phyloP scores from a whole-genome alignment of 306 rosid species.

The Fragaria vesca region DNA sequence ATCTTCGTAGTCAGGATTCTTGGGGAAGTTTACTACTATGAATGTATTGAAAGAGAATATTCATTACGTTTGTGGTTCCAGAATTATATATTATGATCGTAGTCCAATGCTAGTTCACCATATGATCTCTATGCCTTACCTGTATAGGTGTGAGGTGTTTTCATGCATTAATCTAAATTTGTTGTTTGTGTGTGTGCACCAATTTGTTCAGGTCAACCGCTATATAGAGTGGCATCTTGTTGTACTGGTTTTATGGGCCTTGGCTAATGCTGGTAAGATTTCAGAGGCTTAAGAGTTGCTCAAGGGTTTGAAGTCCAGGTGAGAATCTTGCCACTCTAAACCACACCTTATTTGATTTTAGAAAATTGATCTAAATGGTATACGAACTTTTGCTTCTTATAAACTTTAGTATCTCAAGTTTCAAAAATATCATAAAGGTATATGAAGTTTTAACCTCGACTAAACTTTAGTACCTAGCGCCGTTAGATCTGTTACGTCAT shows the following conservation, averaged over 20 bases:
- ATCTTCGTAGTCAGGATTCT: not conserved
- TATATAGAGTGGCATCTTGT: slow-evolving; percentile 80
- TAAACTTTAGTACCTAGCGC: too few species aligned
- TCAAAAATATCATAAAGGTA: too few species aligned
- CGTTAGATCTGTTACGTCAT: too few species aligned
- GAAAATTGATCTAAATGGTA: too few species aligned
- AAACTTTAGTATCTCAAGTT: too few species aligned
- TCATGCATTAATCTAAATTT: not conserved
- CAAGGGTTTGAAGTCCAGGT: slow-evolving; percentile 68
- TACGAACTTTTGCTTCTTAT: too few species aligned
- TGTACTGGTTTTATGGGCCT: slow-evolving; percentile 64
- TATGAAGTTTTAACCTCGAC: too few species aligned
- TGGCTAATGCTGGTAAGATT: slow-evolving; percentile 53
- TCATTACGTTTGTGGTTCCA: not conserved
- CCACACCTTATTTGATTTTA: not conserved
- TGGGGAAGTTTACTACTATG: not conserved
- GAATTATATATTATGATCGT: not conserved
- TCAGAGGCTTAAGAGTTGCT: slow-evolving; percentile 66
- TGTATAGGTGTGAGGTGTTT: not conserved
- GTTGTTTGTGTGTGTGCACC: slow-evolving; percentile 13
- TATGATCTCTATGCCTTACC: not conserved
- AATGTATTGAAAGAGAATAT: not conserved
- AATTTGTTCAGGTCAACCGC: slow-evolving; percentile 62
- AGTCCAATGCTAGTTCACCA: not conserved
- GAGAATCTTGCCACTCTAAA: slow-evolving; percentile 21